phyloP scores from a whole-genome alignment of 345 rosid species.

The Hibiscus syriacus region DNA sequence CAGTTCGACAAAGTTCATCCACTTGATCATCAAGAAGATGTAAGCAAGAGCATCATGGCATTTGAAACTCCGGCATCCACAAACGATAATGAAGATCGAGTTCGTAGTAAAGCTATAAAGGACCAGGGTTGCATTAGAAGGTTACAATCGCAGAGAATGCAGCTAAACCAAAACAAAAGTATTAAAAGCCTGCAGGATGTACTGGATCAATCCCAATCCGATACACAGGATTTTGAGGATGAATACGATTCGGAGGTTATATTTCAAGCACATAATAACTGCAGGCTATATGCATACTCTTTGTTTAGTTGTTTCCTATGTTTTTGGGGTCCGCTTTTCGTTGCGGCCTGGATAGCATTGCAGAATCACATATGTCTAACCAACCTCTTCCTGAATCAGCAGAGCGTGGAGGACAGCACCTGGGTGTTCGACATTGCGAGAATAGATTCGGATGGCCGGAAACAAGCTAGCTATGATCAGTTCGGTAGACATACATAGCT shows the following conservation, averaged over 20 bases:
- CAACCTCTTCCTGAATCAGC: constrained; percentile 27
- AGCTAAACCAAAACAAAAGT: constrained; percentile 23
- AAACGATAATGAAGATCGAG: constrained; percentile 14
- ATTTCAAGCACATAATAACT: constrained; percentile 1
- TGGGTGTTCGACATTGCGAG: constrained; percentile 6
- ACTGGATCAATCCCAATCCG: constrained; percentile 51
- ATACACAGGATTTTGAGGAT: constrained; percentile 26
- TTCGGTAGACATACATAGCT: constrained; percentile 10
- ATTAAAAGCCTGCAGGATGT: constrained; percentile 44
- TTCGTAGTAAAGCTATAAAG: constrained; percentile 9
- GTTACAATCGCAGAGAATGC: constrained; percentile 10
- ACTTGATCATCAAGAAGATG: constrained; percentile 25
- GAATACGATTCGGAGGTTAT: constrained; percentile 39
- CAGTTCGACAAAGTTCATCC: constrained; percentile 46
- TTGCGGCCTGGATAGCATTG: background rate
- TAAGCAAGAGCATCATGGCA: constrained; percentile 9
- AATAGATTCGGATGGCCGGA: constrained; percentile 9
- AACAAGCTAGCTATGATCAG: constrained; percentile 22
- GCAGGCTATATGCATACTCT: background rate
- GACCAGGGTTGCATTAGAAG: constrained; percentile 21
- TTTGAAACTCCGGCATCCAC: background rate
- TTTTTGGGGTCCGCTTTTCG: background rate
- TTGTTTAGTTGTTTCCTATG: background rate
- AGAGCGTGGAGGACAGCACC: constrained; percentile 9
- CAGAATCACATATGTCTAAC: background rate